These are phyloP conservation scores for Raddia distichophylla DNA, from an alignment of 176 grass and related monocot species.

Conservation along the genomic window DNA sequence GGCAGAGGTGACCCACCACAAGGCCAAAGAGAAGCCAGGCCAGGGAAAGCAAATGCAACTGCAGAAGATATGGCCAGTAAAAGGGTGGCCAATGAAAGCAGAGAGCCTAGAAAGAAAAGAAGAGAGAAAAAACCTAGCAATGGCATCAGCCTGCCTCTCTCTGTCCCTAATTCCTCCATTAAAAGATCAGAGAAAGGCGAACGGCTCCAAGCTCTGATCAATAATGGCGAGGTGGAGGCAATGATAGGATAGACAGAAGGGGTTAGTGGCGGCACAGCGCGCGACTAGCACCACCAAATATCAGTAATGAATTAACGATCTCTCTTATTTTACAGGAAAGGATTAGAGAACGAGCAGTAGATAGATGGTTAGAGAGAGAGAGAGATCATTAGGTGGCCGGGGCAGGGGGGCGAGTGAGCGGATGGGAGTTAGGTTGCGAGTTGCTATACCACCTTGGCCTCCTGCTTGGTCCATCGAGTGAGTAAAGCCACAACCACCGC, in stretches of 20 bases:
- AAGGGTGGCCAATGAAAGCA: conserved; percentile 1
- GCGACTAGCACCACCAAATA: conserved; percentile 1
- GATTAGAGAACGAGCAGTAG: background rate
- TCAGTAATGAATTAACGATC: conserved; percentile 14
- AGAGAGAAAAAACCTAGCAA: conserved; percentile 13
- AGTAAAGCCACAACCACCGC: conserved; percentile 45
- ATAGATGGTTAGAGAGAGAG: background rate
- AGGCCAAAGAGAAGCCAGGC: conserved; percentile 39
- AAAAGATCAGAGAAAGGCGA: conserved; percentile 39
- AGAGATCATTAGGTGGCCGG: conserved; percentile 25
- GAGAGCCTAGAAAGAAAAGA: conserved; percentile 33
- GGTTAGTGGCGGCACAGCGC: background rate
- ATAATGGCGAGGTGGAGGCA: conserved; percentile 37
- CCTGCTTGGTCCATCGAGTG: background rate
- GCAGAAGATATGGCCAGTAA: conserved; percentile 47
- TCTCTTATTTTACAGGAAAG: background rate
- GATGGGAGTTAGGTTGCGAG: conserved; percentile 45
- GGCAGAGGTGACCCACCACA: conserved; percentile 26
- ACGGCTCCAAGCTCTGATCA: conserved; percentile 27
- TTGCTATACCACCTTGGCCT: conserved; percentile 25
- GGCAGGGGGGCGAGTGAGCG: background rate
- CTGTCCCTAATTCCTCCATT: conserved; percentile 27
- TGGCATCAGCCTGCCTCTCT: conserved; percentile 24
- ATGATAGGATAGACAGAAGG: conserved; percentile 6
- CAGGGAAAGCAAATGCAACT: conserved; percentile 33